Evolutionary conservation across 106 monocot genomes (phyloP), one percentile per base, ranked within the genome.

Genomic region (Amphibolis antarctica): DNA sequence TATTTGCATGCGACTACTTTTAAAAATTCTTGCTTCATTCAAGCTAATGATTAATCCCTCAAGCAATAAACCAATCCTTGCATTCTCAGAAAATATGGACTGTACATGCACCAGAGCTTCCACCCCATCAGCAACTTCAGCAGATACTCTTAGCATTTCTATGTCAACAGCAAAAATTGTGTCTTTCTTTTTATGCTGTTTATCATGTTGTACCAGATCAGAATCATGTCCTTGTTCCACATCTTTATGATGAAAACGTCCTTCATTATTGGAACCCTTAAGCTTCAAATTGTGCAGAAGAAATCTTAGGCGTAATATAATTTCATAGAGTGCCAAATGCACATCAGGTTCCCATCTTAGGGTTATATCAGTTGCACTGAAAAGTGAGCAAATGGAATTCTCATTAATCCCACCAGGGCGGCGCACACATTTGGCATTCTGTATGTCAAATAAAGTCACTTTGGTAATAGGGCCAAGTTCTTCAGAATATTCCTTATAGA

Each of bases 71-170:
- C 98, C 98, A 43, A 98, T 98, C 62, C 50, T 84, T 57, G 85
- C 86, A 80, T 98, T 98, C 75, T 98, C 98, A 63, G 98, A 91
- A 58, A 98, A 98, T 47, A 98, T 91, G 13, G 91, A 87, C 31
- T 91, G 80, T 27, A 98, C 91, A 47, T 76, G 69, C 68, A 98
- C 24, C 55, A 66, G 56, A 66, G 87, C 61, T 69, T 98, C 87
- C 22, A 98, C 98, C 44, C 98, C 98, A 71, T 98, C 98, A 43
- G 86, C 98, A 74, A 91, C 72, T 65, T 85, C 98, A 85, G 87
- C 90, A 42, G 82, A 80, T 60, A 88, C 46, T 53, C 78, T 82
- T 47, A 98, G 65, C 71, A 74, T 80, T 53, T 88, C 91, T 46
- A 98, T 42, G 74, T 98, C 98, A 50, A 98, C 63, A 18, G 98